phyloP scores from a whole-genome alignment of 768 basidiomycete genomes.

The Russula sp. region DNA sequence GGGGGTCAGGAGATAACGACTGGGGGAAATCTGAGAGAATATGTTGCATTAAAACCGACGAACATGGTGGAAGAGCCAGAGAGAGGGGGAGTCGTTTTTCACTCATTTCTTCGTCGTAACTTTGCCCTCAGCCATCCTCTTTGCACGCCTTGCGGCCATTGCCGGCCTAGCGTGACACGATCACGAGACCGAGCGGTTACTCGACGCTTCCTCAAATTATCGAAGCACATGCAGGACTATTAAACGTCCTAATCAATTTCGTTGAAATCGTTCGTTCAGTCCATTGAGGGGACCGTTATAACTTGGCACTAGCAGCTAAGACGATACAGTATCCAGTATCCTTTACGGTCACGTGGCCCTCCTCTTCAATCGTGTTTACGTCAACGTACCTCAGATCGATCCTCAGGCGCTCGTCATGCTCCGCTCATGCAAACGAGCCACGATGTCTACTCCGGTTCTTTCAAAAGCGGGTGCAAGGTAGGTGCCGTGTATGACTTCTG shows the following conservation, averaged over 20 bases:
- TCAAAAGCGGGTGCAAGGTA: conserved; percentile 3
- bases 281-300: not conserved
- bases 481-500: not conserved
- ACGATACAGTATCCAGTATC: not conserved
- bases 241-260: not conserved
- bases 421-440: not conserved
- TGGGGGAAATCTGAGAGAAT: conserved; percentile 13
- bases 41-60: conserved; percentile 17
- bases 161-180: conserved; percentile 24
- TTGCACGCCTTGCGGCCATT: conserved; percentile 29
- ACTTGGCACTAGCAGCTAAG: not conserved
- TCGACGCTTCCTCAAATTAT: not conserved
- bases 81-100: conserved; percentile 22
- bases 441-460: not conserved
- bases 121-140: conserved; percentile 22
- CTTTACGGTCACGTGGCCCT: not conserved
- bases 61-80: conserved; percentile 24
- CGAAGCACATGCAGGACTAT: not conserved
- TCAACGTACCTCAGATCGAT: not conserved
- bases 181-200: conserved; percentile 12
- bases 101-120: conserved; percentile 28
- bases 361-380: not conserved
- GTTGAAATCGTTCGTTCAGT: not conserved
- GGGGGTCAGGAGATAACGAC: not conserved
- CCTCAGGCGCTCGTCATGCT: too few species aligned